Evolutionary conservation across 2,329 filamentous ascomycete genomes (phyloP).

Genomic region (Fusarium haematococcum): DNA sequence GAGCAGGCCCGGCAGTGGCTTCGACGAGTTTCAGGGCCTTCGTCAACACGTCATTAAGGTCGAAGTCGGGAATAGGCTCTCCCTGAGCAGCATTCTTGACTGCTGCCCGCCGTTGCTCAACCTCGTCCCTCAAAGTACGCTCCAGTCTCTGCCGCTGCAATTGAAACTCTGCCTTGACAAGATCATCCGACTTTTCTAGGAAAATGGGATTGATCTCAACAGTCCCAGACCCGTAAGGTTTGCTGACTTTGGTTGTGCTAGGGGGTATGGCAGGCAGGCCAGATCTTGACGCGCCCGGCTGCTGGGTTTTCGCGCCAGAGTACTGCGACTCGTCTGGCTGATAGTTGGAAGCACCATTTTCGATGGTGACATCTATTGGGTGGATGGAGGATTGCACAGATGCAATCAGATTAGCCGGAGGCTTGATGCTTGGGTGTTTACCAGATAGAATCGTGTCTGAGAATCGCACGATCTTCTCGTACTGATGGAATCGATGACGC

Average conservation of each 20-base stretch:
- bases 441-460: constrained; percentile 85
- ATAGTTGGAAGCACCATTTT: constrained; percentile 19
- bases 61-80: constrained; percentile 73
- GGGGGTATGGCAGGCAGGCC: constrained; percentile 8
- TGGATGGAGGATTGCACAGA: constrained; percentile 33
- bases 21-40: constrained; percentile 79
- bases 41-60: constrained; percentile 78
- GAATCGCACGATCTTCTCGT: constrained; percentile 83
- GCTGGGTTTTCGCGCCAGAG: constrained; percentile 53
- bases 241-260: constrained; percentile 47
- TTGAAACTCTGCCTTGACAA: constrained; percentile 84
- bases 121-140: constrained; percentile 79
- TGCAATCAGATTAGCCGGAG: constrained; percentile 56
- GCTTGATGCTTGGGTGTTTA: constrained; percentile 73
- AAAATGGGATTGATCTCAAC: constrained; percentile 85
- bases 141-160: constrained; percentile 86
- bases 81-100: constrained; percentile 56
- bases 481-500: constrained; percentile 72
- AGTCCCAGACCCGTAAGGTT: constrained; percentile 61
- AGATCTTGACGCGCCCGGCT: constrained; percentile 25
- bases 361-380: constrained; percentile 39
- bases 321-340: constrained; percentile 48
- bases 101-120: constrained; percentile 69
- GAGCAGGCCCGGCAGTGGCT: constrained; percentile 70
- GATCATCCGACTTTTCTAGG: constrained; percentile 85